Evolutionary conservation across 2,329 filamentous ascomycete species (phyloP).

Genomic region (Fusarium camptoceras): DNA sequence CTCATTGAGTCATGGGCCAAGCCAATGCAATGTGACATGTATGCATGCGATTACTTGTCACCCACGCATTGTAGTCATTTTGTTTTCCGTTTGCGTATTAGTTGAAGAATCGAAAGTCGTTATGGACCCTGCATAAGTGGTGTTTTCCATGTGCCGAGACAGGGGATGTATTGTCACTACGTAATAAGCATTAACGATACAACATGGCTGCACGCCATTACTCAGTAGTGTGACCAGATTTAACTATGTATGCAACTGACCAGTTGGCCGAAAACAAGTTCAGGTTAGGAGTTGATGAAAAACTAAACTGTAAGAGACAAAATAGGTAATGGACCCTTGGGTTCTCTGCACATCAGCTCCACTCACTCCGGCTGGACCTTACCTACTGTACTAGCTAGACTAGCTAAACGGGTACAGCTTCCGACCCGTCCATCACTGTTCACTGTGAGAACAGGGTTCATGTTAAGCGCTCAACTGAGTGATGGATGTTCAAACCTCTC

Average conservation of each 20-base stretch:
- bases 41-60: neutral
- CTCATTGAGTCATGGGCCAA: neutral
- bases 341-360: neutral
- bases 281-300: neutral
- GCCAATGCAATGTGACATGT: neutral
- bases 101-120: neutral
- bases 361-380: neutral
- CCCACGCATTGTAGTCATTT: too few species aligned
- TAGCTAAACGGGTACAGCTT: neutral
- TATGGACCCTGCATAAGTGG: slow-evolving; percentile 2
- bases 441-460: neutral
- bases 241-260: neutral
- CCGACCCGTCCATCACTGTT: neutral
- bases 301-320: neutral
- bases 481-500: too few species aligned
- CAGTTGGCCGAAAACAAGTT: neutral
- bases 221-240: too few species aligned
- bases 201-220: too few species aligned
- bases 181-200: neutral
- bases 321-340: neutral
- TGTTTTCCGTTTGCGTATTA: neutral
- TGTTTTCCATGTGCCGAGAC: neutral
- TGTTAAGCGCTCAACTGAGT: too few species aligned
- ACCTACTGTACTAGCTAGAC: too few species aligned
- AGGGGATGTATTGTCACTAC: neutral